Conservation (phyloP, 1,139 yeast species). For the Ashbya aceris region DNA sequence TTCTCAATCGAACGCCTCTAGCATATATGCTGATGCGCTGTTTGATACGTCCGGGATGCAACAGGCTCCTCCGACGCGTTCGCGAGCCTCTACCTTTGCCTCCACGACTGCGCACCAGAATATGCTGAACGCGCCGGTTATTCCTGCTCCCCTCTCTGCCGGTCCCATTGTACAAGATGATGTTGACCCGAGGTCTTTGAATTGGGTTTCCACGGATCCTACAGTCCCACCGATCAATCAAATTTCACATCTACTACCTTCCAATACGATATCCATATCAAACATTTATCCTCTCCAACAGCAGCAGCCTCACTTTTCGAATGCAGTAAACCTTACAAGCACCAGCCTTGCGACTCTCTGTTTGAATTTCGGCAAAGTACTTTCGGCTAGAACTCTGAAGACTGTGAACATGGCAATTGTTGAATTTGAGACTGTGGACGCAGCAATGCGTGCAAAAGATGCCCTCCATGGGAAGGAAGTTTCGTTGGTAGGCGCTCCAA, state of each 20-base stretch:
- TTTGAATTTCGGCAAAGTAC: slow-evolving; percentile 45
- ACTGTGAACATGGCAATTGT: slow-evolving; percentile 55
- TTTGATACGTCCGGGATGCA: slow-evolving; percentile 13
- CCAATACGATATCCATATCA: slow-evolving; percentile 66
- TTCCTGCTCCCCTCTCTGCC: slow-evolving; percentile 26
- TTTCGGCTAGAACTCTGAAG: slow-evolving; percentile 49
- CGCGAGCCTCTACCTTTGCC: slow-evolving; percentile 35
- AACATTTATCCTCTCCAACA: slow-evolving; percentile 52
- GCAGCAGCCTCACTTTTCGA: slow-evolving; percentile 34
- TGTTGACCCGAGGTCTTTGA: slow-evolving; percentile 40
- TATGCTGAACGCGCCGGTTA: slow-evolving; percentile 12
- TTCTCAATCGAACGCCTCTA: slow-evolving; percentile 26
- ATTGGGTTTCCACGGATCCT: slow-evolving; percentile 55
- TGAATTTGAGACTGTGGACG: slow-evolving; percentile 61
- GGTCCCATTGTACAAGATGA: slow-evolving; percentile 40
- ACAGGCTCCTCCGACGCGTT: slow-evolving; percentile 22
- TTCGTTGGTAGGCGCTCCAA: slow-evolving; percentile 53
- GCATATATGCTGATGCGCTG: slow-evolving; percentile 22
- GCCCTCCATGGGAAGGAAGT: slow-evolving; percentile 74
- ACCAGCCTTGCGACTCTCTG: slow-evolving; percentile 35
- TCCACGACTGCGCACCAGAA: slow-evolving; percentile 17
- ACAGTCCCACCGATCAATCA: slow-evolving; percentile 49
- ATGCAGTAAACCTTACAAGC: slow-evolving; percentile 26
- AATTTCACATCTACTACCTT: slow-evolving; percentile 29
- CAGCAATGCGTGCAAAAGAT: slow-evolving; percentile 71